These are phyloP conservation scores for Bjerkandera adusta DNA, from an alignment of 1,284 basidiomycete species.

Conservation along the genomic window DNA sequence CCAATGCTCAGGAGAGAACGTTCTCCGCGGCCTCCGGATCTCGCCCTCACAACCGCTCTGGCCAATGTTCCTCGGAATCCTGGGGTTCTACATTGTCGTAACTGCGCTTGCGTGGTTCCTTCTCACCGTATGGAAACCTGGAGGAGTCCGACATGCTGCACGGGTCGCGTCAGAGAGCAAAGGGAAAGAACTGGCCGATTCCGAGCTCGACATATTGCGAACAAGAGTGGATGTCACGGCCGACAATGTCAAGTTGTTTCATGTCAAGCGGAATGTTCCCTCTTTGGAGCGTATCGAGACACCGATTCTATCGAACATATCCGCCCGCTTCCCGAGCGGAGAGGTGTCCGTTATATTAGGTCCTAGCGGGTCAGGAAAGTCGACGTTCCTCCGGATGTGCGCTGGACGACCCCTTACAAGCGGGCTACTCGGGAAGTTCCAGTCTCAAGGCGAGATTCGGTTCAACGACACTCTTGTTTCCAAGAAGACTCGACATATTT, in stretches of 20 bases:
- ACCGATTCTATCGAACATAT: slow-evolving; percentile 11
- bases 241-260: slow-evolving; percentile 2
- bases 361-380: slow-evolving; percentile 16
- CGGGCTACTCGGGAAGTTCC: slow-evolving; percentile 9
- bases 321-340: slow-evolving; percentile 13
- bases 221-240: slow-evolving; percentile 12
- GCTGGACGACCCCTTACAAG: slow-evolving; percentile 11
- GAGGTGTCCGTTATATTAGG: slow-evolving; percentile 17
- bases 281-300: not conserved
- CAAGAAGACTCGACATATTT: slow-evolving; percentile 8
- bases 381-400: slow-evolving; percentile 16
- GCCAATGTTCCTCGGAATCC: slow-evolving; percentile 14
- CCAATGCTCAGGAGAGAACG: slow-evolving; percentile 12
- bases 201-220: slow-evolving; percentile 13
- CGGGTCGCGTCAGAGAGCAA: slow-evolving; percentile 5
- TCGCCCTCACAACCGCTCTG: slow-evolving; percentile 10
- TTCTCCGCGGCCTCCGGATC: slow-evolving; percentile 13
- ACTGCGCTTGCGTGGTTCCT: slow-evolving; percentile 6
- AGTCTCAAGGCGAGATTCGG: slow-evolving; percentile 5
- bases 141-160: slow-evolving; percentile 10
- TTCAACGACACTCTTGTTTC: slow-evolving; percentile 11
- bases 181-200: slow-evolving; percentile 8
- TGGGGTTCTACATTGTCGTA: slow-evolving; percentile 11
- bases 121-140: slow-evolving; percentile 12
- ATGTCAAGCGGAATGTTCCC: slow-evolving; percentile 3